A percentile compares a stretch with the other conserved stretches of the same genome.
Conservation (phyloP, 768 basidiomycete genomes). For the Mycena indigotica region DNA sequence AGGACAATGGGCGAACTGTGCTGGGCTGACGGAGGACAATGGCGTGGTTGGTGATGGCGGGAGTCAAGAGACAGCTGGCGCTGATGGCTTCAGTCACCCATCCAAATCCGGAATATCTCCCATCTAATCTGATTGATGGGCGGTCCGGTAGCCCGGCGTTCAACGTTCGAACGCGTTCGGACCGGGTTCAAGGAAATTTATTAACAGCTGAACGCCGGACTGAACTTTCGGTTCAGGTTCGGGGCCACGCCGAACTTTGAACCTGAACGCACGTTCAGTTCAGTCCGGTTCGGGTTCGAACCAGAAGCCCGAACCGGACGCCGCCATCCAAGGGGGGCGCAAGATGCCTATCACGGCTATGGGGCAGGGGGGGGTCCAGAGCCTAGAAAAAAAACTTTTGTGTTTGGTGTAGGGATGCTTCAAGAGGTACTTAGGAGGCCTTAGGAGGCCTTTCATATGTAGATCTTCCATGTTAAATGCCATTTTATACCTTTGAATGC, state of each 20-base stretch:
- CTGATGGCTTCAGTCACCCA: neutral
- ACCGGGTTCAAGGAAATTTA: neutral
- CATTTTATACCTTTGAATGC: too few relatives aligned
- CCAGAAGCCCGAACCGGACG: slow-evolving; percentile 11
- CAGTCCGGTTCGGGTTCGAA: slow-evolving; percentile 4
- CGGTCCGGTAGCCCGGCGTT: neutral
- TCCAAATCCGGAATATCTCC: neutral
- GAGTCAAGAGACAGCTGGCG: neutral
- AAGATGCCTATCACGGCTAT: too few relatives aligned
- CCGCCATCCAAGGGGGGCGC: too few relatives aligned
- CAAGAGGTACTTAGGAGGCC: too few relatives aligned
- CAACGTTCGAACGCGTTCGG: slow-evolving; percentile 6
- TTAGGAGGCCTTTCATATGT: too few relatives aligned
- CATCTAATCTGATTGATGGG: neutral
- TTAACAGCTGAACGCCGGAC: neutral
- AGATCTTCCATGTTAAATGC: too few relatives aligned
- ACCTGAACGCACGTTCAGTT: slow-evolving; percentile 6
- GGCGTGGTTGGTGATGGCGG: neutral
- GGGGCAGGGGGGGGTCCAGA: too few relatives aligned
- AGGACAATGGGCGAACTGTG: neutral
- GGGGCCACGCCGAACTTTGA: neutral
- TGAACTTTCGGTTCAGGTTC: neutral
- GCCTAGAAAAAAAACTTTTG: too few relatives aligned
- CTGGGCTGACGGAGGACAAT: neutral
- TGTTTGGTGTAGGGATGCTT: too few relatives aligned